A percentile compares a stretch with the other conserved stretches of the same genome.
phyloP scores from a whole-genome alignment of 2,329 filamentous ascomycete species.

The Penicillium sp. region DNA sequence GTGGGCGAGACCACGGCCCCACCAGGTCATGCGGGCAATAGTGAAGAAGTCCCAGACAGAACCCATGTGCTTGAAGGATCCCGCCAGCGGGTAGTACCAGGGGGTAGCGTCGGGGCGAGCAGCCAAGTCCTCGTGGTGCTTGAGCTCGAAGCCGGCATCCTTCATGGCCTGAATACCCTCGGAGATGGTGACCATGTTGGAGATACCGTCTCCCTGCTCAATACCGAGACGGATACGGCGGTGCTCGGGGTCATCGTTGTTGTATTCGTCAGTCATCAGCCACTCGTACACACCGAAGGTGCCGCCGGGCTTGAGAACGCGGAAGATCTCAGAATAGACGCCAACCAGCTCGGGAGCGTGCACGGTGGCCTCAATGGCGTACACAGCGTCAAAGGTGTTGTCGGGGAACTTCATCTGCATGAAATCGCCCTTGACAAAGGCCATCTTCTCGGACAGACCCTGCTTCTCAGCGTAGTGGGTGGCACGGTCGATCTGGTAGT shows the following conservation, averaged over 20 bases:
- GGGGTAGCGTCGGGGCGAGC: slow-evolving; percentile 68
- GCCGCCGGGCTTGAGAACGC: slow-evolving; percentile 91
- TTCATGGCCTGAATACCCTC: slow-evolving; percentile 80
- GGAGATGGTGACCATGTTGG: slow-evolving; percentile 87
- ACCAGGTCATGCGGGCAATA: slow-evolving; percentile 81
- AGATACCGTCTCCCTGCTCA: slow-evolving; percentile 92
- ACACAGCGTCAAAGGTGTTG: slow-evolving; percentile 88
- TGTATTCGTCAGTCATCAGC: slow-evolving; percentile 95
- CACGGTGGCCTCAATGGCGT: slow-evolving; percentile 94
- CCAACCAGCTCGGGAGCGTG: slow-evolving; percentile 87
- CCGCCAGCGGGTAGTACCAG: slow-evolving; percentile 91
- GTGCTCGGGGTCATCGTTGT: slow-evolving; percentile 81
- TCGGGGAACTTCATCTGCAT: slow-evolving; percentile 98
- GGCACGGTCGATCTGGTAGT: slow-evolving; percentile 97
- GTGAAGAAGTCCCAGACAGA: slow-evolving; percentile 74
- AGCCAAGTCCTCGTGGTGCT: slow-evolving; percentile 82
- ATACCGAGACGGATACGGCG: slow-evolving; percentile 89
- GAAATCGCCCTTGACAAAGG: slow-evolving; percentile 92
- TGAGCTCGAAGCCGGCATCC: slow-evolving; percentile 76
- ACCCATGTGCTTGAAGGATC: slow-evolving; percentile 77
- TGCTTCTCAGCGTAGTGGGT: slow-evolving; percentile 77
- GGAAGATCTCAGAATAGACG: slow-evolving; percentile 91
- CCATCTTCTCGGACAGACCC: slow-evolving; percentile 70
- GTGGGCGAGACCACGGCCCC: slow-evolving; percentile 71
- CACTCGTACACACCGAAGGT: slow-evolving; percentile 97